Base-by-base conservation (phyloP, 1,284 basidiomycete genomes). In the Leccinum pachyderme region DNA sequence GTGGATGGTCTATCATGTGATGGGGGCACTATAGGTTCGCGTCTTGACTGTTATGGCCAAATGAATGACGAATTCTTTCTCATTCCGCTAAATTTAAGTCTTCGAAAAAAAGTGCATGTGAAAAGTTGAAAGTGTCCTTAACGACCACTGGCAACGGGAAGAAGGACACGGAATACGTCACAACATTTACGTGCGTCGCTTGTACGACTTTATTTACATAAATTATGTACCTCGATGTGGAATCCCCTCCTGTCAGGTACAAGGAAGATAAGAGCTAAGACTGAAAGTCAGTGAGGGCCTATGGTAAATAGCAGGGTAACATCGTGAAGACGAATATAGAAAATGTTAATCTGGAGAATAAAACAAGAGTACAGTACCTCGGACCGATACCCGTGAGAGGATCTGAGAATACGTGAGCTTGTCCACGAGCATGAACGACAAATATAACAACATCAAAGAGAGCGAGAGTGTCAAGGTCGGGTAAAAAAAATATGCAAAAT, bases 241-340 rank as follows among this genome's bases (percentile, higher is more conserved):
- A 22, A 18, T 39, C 18, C 35, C 35, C 37, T 39, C 35, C 37
- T 39, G 18, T 11, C 39, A 41, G 18, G 39, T 41, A 41, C 37
- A 22, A 39, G 18, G 7, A 41, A 12, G 39, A 41, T 12, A 22
- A 22, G 18, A 39, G 18, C 22, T 18, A 12, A 41, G 39, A 41
- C 39, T 41, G 22, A 22, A 39, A 41, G 6, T 22, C 39, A 11
- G 18, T 39, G 39, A 41, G 11, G 39, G 18, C 3, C n/a, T 35
- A 35, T 41, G 11, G 11, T 41, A 22, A 41, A 41, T 9, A 22
- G 5, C 18, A 22, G 39, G 29, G 28, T 24, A 11, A 50, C 50
- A 43, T n/a, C 5, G 6, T 43, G 39, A 56, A 45, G 55, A 55
- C 59, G 18, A 12, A 41, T 41, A 22, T n/a, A 41, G 2, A 59